Percentiles rank a stretch among this genome's conserved stretches.
Evolutionary conservation across 2,329 filamentous ascomycete genomes (phyloP).

Genomic region (Alternaria triticimaculans): DNA sequence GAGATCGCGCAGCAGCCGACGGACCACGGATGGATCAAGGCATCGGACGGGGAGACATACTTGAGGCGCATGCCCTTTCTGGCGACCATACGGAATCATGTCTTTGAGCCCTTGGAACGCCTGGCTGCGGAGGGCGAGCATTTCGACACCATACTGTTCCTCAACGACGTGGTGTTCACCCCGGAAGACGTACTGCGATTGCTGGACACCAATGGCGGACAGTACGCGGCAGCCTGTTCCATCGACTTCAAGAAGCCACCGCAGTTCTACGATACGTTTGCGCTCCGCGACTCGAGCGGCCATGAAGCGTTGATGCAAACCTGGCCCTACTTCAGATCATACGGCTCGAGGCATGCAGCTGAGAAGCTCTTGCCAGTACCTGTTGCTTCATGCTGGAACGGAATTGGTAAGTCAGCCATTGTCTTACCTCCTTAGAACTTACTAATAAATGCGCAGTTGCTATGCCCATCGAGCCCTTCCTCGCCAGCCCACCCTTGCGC

Average conservation of each 20-base stretch:
- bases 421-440: background rate
- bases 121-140: conserved; percentile 56
- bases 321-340: conserved; percentile 66
- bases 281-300: conserved; percentile 62
- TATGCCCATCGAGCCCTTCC: conserved; percentile 34
- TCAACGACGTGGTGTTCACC: conserved; percentile 70
- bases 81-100: conserved; percentile 67
- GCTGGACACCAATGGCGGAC: conserved; percentile 63
- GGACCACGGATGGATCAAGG: conserved; percentile 67
- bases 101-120: conserved; percentile 65
- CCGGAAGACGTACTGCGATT: conserved; percentile 63
- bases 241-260: conserved; percentile 65
- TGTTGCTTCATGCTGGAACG: conserved; percentile 74
- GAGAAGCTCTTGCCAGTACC: conserved; percentile 58
- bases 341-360: conserved; percentile 61
- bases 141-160: conserved; percentile 67
- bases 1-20: conserved; percentile 42
- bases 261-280: conserved; percentile 68
- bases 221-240: conserved; percentile 68
- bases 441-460: conserved; percentile 32
- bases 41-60: conserved; percentile 56
- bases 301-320: conserved; percentile 59
- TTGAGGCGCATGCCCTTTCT: conserved; percentile 73
- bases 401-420: conserved; percentile 52
- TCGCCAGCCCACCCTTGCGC: conserved; percentile 51